Conservation (phyloP, 805 yeast genomes). For the Candida boleticola region DNA sequence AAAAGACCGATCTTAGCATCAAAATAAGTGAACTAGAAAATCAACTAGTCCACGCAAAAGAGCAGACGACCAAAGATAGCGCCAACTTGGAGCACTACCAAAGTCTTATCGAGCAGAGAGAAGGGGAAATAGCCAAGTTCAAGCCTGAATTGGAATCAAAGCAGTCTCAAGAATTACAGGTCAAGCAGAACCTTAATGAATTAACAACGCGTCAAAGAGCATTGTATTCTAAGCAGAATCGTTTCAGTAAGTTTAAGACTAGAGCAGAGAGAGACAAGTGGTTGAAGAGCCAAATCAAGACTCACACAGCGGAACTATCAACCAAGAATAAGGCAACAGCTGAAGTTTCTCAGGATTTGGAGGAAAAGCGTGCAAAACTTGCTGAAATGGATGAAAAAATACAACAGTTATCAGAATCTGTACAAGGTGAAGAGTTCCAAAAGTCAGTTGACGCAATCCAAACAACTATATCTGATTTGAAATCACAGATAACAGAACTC, state of each 20-base stretch:
- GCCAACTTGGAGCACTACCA: conserved; percentile 22
- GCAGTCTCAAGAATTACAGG: conserved; percentile 36
- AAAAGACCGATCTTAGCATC: conserved; percentile 42
- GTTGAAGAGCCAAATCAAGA: conserved; percentile 53
- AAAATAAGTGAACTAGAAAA: conserved; percentile 44
- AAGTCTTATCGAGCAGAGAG: conserved; percentile 33
- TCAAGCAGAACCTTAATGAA: conserved; percentile 39
- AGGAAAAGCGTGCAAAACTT: conserved; percentile 23
- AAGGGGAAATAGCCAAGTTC: conserved; percentile 30
- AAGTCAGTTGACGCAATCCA: conserved; percentile 23
- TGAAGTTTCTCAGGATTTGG: conserved; percentile 20
- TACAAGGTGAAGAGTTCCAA: conserved; percentile 8
- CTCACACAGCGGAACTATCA: conserved; percentile 26
- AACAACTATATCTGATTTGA: conserved; percentile 40
- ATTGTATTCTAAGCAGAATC: conserved; percentile 68
- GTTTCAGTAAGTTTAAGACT: conserved; percentile 56
- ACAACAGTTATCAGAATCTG: conserved; percentile 11
- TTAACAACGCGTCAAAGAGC: conserved; percentile 53
- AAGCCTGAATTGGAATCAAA: conserved; percentile 43
- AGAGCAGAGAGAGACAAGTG: conserved; percentile 64
- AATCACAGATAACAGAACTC: conserved; percentile 39
- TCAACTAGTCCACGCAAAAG: not conserved
- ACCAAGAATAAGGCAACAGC: conserved; percentile 22
- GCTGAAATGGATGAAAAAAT: conserved; percentile 13
- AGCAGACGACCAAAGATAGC: conserved; percentile 21